Evolutionary conservation across 495 filamentous ascomycete genomes (phyloP).

Genomic region (Penicillium malachiteum): DNA sequence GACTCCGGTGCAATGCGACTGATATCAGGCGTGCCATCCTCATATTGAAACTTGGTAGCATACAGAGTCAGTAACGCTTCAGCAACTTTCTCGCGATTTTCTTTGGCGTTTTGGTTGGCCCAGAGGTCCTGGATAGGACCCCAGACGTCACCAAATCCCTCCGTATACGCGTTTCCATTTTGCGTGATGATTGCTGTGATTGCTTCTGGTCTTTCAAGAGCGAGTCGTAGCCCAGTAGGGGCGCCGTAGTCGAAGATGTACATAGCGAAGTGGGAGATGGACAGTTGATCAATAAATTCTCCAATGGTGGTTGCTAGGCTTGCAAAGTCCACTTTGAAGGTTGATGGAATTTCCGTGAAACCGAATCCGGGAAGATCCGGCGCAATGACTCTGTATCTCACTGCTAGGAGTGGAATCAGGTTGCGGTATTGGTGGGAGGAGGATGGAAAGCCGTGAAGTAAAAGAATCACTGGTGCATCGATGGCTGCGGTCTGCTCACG

Average conservation of each 20-base stretch:
- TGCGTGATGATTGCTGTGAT: constrained; percentile 58
- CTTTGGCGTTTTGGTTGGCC: constrained; percentile 34
- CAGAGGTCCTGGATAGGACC: constrained; percentile 47
- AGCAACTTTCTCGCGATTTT: constrained; percentile 38
- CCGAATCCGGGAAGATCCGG: constrained; percentile 65
- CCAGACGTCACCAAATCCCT: constrained; percentile 61
- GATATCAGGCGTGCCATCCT: constrained; percentile 37
- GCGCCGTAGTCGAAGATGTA: constrained; percentile 71
- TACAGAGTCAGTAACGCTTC: constrained; percentile 42
- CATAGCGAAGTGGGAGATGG: constrained; percentile 49
- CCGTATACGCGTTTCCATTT: constrained; percentile 64
- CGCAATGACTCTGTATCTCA: constrained; percentile 53
- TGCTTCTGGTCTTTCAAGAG: constrained; percentile 45
- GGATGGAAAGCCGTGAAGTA: constrained; percentile 64
- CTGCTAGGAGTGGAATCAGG: constrained; percentile 57
- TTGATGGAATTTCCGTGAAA: constrained; percentile 49
- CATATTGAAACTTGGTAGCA: constrained; percentile 56
- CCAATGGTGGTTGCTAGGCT: constrained; percentile 46
- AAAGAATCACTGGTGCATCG: constrained; percentile 48
- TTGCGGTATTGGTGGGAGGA: constrained; percentile 63
- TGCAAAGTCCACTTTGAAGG: constrained; percentile 54
- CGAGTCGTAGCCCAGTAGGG: constrained; percentile 54
- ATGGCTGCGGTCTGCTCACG: constrained; percentile 41
- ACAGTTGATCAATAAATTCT: constrained; percentile 46
- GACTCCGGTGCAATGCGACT: constrained; percentile 49